Evolutionary conservation across 805 yeast genomes (phyloP), one percentile per base, ranked within the genome.

Genomic region (Candida dendrica): DNA sequence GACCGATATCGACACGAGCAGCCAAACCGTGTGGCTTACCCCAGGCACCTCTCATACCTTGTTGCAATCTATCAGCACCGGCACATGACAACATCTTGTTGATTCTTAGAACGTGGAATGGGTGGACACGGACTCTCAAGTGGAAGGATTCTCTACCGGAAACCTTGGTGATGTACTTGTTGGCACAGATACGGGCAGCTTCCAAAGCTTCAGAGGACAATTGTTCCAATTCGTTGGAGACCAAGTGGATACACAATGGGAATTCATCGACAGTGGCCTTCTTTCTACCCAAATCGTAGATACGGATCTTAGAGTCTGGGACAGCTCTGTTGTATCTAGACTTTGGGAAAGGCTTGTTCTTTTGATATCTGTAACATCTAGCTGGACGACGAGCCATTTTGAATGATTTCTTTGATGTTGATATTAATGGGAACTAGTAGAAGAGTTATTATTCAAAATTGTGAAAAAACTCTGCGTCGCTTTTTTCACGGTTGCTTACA

Each of bases 21-120:
- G 98, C 98, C 67, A 89, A 80, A 81, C 98, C 98, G 66, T 90
- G 96, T 66, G 98, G 98, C 81, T 93, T 93, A 89, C 98, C 98
- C 98, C 98, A 93, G 71, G 98, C 98, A 82, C 95, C 95, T 88
- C 98, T 91, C 98, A 93, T 93, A 90, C 98, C 98, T 80, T 93
- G 98, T 81, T 93, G 98, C 77, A 93, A 84, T 86, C 98, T 89
- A 91, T 93, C 98, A 72, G 98, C 98, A 87, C 98, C 98, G 79
- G 98, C 98, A 82, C 98, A 93, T 69, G 98, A 93, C 96, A 93
- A 89, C 98, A 93, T 93, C 88, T 93, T 93, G 93, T 93, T 93
- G 81, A 93, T 93, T 79, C 98, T 85, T 74, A 93, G 83, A 61
- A 93, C 98, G 83, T 93, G 98, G 98, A 86, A 93, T 64, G 98